Conservation (phyloP, 2,329 filamentous ascomycete genomes). For the Penicillium sp. region DNA sequence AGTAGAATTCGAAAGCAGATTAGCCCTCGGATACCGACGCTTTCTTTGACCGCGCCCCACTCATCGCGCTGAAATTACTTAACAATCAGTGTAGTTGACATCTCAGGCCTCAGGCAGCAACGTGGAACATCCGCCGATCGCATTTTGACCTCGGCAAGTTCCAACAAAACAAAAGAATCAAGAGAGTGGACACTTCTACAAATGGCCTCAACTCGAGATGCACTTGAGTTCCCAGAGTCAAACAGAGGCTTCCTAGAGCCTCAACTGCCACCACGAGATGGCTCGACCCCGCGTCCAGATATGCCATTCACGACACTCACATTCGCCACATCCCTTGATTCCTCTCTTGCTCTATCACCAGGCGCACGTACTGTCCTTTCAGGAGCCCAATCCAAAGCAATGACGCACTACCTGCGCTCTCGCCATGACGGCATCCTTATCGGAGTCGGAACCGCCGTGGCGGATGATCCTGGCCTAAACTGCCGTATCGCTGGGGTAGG, state of each 20-base stretch:
- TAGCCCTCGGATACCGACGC: too few relatives aligned
- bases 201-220: conserved; percentile 18
- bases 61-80: too few relatives aligned
- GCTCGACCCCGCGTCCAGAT: conserved; percentile 17
- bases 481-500: conserved; percentile 64
- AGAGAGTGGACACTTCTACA: not conserved
- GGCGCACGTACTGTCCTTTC: conserved; percentile 74
- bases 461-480: conserved; percentile 82
- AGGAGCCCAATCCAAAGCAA: conserved; percentile 75
- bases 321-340: conserved; percentile 83
- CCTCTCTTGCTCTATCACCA: conserved; percentile 65
- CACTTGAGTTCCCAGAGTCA: conserved; percentile 37
- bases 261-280: conserved; percentile 41
- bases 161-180: not conserved
- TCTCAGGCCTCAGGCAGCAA: conserved; percentile 1
- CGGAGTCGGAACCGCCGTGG: conserved; percentile 75
- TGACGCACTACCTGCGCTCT: conserved; percentile 90
- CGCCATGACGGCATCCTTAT: conserved; percentile 80
- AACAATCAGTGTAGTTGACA: too few relatives aligned
- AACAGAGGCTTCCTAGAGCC: conserved; percentile 43
- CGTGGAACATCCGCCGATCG: not conserved
- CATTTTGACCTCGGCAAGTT: not conserved
- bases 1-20: too few relatives aligned
- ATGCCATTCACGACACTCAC: conserved; percentile 67
- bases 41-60: too few relatives aligned